These are phyloP conservation scores for Firmiana major DNA, from an alignment of 345 rosid species.

Conservation along the genomic window DNA sequence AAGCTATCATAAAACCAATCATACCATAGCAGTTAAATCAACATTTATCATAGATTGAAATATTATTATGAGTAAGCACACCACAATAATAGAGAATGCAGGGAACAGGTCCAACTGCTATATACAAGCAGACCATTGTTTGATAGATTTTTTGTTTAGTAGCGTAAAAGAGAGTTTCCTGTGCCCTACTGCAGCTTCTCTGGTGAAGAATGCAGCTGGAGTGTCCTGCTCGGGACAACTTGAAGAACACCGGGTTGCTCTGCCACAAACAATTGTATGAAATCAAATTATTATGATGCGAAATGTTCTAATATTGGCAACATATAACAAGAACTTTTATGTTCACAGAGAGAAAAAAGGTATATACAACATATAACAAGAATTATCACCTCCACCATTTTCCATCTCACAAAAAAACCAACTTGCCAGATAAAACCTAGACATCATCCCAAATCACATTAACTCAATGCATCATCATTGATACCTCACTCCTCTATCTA, in stretches of 20 bases:
- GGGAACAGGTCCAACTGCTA: background rate
- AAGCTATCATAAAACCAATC: background rate
- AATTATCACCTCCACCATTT: background rate
- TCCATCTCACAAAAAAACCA: background rate
- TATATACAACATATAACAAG: background rate
- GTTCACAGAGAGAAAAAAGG: background rate
- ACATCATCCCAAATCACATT: background rate
- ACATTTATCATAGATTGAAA: background rate
- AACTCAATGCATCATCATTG: background rate
- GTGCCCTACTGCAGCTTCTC: conserved; percentile 31
- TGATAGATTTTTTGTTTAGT: background rate
- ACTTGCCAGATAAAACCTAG: background rate
- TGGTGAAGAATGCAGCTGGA: conserved; percentile 58
- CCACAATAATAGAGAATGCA: background rate
- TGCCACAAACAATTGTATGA: conserved; percentile 26
- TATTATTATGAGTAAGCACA: background rate
- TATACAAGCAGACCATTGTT: background rate
- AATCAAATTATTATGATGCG: background rate
- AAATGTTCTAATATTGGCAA: background rate
- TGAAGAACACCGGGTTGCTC: conserved; percentile 91
- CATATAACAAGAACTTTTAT: background rate
- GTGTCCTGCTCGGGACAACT: conserved; percentile 59
- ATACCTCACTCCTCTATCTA: background rate
- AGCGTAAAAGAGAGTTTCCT: background rate
- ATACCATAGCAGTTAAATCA: background rate